A percentile compares a stretch with the other conserved stretches of the same genome.
phyloP scores from a whole-genome alignment of 768 basidiomycete genomes.

The Podaxis sp. region DNA sequence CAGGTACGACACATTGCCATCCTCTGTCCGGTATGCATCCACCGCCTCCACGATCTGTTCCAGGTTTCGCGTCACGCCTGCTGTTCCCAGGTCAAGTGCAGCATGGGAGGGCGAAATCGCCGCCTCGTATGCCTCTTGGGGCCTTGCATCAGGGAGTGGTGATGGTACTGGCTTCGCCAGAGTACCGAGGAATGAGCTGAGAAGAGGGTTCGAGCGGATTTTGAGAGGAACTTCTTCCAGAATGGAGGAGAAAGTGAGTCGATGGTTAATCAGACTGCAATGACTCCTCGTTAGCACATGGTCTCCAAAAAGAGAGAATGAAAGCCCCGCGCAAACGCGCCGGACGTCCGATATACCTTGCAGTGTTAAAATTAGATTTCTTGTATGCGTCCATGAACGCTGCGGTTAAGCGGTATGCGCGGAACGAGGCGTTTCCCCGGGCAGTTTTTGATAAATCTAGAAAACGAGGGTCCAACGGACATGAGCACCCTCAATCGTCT shows the following conservation, averaged over 20 bases:
- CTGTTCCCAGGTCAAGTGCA: conserved; percentile 67
- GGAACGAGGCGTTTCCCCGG: conserved; percentile 84
- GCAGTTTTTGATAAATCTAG: conserved; percentile 76
- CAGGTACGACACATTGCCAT: conserved; percentile 89
- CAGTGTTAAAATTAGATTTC: conserved; percentile 78
- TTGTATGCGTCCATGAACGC: conserved; percentile 82
- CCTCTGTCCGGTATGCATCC: conserved; percentile 85
- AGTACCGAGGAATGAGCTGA: conserved; percentile 75
- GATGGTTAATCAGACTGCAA: conserved; percentile 72
- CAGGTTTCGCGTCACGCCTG: conserved; percentile 71
- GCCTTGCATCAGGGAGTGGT: conserved; percentile 34
- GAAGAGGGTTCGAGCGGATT: conserved; percentile 78
- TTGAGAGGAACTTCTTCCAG: conserved; percentile 84
- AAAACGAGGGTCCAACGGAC: conserved; percentile 18
- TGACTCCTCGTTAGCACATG: conserved; percentile 21
- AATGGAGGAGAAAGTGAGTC: conserved; percentile 82
- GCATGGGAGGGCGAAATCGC: conserved; percentile 63
- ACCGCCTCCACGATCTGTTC: conserved; percentile 85
- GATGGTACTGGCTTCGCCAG: conserved; percentile 51
- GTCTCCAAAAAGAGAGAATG: conserved; percentile 9
- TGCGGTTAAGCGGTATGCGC: conserved; percentile 81
- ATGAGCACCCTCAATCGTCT: conserved; percentile 10
- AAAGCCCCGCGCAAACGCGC: conserved; percentile 1
- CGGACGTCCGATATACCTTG: conserved; percentile 53
- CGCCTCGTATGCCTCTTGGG: conserved; percentile 36